Percentiles rank a stretch among this genome's conserved stretches.
Evolutionary conservation across 192 early-diverging fungal genomes (phyloP).

Genomic region (Geranomyces michiganensis): DNA sequence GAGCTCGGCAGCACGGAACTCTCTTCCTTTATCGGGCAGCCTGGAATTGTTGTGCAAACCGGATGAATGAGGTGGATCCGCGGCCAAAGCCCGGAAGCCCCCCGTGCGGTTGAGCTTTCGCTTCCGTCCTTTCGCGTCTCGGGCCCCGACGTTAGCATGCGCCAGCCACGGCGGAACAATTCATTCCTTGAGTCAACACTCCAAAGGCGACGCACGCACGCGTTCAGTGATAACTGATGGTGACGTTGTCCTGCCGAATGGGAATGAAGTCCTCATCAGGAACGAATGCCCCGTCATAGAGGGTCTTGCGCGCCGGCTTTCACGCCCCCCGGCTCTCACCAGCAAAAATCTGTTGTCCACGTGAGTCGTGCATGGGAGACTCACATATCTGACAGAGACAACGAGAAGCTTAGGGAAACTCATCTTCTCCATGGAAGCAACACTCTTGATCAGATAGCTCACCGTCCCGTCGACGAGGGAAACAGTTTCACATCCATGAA

Average conservation of each 20-base stretch:
- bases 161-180: background rate
- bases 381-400: no score
- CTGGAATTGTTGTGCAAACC: background rate
- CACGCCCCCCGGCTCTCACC: no score
- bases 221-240: background rate
- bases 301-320: slow-evolving; percentile 1
- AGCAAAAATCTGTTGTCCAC: no score
- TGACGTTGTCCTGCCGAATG: slow-evolving; percentile 1
- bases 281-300: background rate
- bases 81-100: background rate
- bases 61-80: background rate
- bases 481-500: no score
- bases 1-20: background rate
- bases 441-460: no score
- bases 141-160: no score
- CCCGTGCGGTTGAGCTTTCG: no score
- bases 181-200: background rate
- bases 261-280: background rate
- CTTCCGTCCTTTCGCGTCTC: no score
- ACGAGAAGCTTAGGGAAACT: no score
- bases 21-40: background rate
- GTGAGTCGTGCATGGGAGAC: no score
- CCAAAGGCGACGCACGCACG: background rate
- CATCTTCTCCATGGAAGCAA: no score
- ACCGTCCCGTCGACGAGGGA: no score